phyloP scores from a whole-genome alignment of 192 early-diverging fungal species.

The Gryganskiella cystojenkinii region DNA sequence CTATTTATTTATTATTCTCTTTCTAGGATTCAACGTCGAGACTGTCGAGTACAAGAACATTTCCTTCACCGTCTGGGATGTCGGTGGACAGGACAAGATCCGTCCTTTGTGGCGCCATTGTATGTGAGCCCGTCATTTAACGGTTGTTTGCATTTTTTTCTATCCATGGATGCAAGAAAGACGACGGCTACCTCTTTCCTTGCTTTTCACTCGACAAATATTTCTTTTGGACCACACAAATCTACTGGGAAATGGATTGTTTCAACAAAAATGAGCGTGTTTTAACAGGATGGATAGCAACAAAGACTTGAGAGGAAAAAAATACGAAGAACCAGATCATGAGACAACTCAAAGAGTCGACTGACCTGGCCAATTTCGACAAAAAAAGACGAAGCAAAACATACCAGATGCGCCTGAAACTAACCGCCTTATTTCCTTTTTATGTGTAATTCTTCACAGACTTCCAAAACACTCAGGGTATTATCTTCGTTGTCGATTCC shows the following conservation, averaged over 20 bases:
- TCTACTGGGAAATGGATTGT: no score
- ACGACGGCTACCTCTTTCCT: background rate
- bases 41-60: constrained; percentile 99
- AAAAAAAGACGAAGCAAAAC: no score
- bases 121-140: constrained; percentile 56
- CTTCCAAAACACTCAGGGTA: constrained; percentile 96
- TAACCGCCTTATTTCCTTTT: background rate
- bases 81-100: constrained; percentile 99
- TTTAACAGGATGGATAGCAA: no score
- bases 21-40: constrained; percentile 95
- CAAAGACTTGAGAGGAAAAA: no score
- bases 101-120: constrained; percentile 98
- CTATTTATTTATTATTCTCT: background rate
- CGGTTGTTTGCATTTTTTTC: background rate
- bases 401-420: no score
- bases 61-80: constrained; percentile 98
- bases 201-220: no score
- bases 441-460: constrained; percentile 58
- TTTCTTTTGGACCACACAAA: no score
- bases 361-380: no score
- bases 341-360: no score
- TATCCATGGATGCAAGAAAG: background rate
- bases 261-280: no score
- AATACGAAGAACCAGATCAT: no score
- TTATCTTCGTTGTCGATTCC: constrained; percentile 98